A percentile compares a stretch with the other conserved stretches of the same genome.
phyloP scores from a whole-genome alignment of 768 basidiomycete species.

The Leucocoprinus sp. region DNA sequence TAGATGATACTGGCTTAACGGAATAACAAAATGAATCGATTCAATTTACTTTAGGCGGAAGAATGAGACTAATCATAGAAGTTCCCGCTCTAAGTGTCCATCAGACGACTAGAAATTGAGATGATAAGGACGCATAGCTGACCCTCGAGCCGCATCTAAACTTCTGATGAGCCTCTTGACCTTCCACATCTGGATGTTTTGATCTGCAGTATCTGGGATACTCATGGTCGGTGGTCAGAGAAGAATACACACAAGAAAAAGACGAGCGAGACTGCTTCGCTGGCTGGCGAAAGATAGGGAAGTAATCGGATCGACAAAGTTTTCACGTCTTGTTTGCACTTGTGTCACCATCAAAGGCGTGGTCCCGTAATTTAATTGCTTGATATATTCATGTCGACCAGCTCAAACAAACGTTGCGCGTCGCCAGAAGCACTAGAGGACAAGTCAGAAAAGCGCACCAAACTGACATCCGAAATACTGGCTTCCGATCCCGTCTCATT shows the following conservation, averaged over 20 bases:
- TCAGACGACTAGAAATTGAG: conserved; percentile 19
- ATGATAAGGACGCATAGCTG: conserved; percentile 13
- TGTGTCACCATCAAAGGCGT: conserved; percentile 21
- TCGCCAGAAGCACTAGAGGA: conserved; percentile 1
- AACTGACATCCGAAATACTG: neutral
- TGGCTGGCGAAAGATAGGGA: conserved; percentile 14
- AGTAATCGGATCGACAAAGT: conserved; percentile 18
- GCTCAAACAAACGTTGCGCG: conserved; percentile 2
- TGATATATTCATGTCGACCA: neutral
- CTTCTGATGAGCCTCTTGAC: conserved; percentile 99
- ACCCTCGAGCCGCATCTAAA: conserved; percentile 91
- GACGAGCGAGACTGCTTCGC: conserved; percentile 19
- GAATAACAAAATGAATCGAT: neutral
- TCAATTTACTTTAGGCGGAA: conserved; percentile 75
- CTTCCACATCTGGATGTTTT: conserved; percentile 98
- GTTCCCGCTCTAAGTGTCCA: conserved; percentile 68
- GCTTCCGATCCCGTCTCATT: neutral
- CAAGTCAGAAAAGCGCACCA: conserved; percentile 5
- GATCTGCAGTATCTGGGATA: conserved; percentile 74
- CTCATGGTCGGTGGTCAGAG: conserved; percentile 51
- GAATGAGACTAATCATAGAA: conserved; percentile 97
- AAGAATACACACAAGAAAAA: conserved; percentile 15
- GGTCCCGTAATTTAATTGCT: no score
- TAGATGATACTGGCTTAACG: conserved; percentile 20
- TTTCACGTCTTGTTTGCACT: conserved; percentile 25